Evolutionary conservation across 345 rosid genomes (phyloP), one percentile per base, ranked within the genome.

Genomic region (Syzygium grande): DNA sequence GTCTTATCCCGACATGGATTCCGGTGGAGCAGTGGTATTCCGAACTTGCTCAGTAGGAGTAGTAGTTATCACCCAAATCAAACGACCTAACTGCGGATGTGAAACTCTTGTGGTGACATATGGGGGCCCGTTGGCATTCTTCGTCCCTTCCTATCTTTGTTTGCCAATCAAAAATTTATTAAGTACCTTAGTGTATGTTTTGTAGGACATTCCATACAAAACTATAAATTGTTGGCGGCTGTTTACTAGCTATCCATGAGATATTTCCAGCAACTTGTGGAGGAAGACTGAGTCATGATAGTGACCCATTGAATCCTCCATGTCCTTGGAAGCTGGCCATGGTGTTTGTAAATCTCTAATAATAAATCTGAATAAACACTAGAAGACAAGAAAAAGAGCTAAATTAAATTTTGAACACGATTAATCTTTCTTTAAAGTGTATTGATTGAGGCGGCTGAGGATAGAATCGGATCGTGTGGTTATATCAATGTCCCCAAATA

Each of bases 21-120:
- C 46, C 1, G 46, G 5, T 43, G 46, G 46, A 6, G 46, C 46
- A 43, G 7, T 43, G 46, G 46, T 43, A 43, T 43, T 6, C 46
- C 25, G 1, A 5, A 6, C 49, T 21, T 1, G 8, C 21, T 73
- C 0, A 0, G 1, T 10, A 34, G 9, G 13, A 19, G 14, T 14
- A 2, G 7, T 34, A 34, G 25, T 2, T 17, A 68, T 34, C 2
- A 73, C 25, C 21, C 80, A 73, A 73, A 73, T 73, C 1, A 1
- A 73, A 38, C 2, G 13, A 9, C 19, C 11, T 6, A 2, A 38
- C 10, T 0, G 46, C 1, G 13, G 2, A 23, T 4, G 7, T 4
- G 14, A 68, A 68, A 38, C 25, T 34, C 46, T 41, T 68, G 22
- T 0, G 1, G 6, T 9, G 3, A 17, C 3, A 0, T 16, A 68